A percentile compares a stretch with the other conserved stretches of the same genome.
These are phyloP conservation scores for Zygoascus hellenicus DNA, from an alignment of 1,139 yeast genomes.

Conservation along the genomic window DNA sequence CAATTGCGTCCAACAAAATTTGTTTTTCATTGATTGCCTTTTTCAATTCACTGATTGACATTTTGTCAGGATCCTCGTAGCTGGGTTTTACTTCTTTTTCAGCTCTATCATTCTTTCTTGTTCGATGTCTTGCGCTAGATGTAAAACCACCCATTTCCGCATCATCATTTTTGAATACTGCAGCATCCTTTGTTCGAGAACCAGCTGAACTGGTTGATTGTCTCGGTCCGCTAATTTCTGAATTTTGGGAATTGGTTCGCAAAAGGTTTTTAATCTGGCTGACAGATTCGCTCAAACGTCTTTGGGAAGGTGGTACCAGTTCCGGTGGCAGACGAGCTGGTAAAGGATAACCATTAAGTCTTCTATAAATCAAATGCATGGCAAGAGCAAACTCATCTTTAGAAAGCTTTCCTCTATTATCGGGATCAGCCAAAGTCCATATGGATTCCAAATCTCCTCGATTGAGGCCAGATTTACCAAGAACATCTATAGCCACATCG, in stretches of 20 bases:
- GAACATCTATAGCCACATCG: conserved; percentile 74
- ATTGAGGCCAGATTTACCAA: conserved; percentile 83
- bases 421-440: conserved; percentile 93
- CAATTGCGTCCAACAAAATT: conserved; percentile 64
- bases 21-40: conserved; percentile 64
- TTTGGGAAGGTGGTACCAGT: conserved; percentile 78
- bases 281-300: conserved; percentile 44
- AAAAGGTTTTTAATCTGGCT: conserved; percentile 47
- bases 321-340: conserved; percentile 58
- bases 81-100: background rate
- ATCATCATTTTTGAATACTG: conserved; percentile 57
- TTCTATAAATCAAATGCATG: conserved; percentile 84
- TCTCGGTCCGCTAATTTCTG: conserved; percentile 19
- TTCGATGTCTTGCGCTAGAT: conserved; percentile 60
- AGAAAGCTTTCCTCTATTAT: conserved; percentile 77
- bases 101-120: conserved; percentile 5
- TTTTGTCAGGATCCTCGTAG: conserved; percentile 19
- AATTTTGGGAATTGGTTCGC: conserved; percentile 28
- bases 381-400: conserved; percentile 89
- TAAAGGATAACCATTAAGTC: conserved; percentile 67
- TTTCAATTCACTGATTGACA: conserved; percentile 45
- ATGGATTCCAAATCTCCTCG: conserved; percentile 82
- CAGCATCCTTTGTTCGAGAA: conserved; percentile 42
- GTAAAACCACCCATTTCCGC: conserved; percentile 62
- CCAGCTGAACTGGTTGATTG: conserved; percentile 32